Conservation (phyloP, 2,329 filamentous ascomycete species). For the Graphiopsis chlorocephala region DNA sequence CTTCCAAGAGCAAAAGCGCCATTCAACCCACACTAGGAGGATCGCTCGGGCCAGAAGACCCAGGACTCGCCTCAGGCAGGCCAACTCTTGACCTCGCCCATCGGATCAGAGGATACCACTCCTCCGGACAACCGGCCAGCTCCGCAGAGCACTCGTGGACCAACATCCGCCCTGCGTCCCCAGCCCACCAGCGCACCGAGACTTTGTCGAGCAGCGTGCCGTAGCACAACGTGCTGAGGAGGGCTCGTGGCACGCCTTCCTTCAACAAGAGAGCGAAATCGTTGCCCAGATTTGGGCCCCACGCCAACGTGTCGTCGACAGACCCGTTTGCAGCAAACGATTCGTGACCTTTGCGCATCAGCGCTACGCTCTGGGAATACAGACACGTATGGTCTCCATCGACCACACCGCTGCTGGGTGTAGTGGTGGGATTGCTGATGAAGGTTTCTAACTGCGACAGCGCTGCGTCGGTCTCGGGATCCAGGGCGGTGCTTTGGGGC, state of each 20-base stretch:
- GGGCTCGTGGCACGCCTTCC: neutral
- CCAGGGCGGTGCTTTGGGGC: neutral
- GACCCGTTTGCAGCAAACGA: neutral
- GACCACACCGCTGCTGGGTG: neutral
- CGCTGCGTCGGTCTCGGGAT: neutral
- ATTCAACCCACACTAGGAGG: neutral
- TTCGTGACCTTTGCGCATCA: neutral
- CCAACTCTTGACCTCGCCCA: constrained; percentile 7
- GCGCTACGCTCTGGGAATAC: neutral
- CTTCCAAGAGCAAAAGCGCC: neutral
- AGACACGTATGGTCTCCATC: neutral
- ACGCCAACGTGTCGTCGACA: neutral
- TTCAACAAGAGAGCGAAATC: constrained; percentile 5
- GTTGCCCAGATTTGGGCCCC: neutral
- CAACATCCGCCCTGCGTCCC: neutral
- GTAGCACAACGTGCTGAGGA: neutral
- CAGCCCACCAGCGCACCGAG: neutral
- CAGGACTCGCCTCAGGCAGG: neutral
- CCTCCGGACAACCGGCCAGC: neutral
- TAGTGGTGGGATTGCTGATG: neutral
- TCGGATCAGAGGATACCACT: constrained; percentile 6
- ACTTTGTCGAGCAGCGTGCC: neutral
- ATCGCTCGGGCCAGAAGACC: neutral
- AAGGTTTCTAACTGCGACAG: neutral
- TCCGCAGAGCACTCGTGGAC: constrained; percentile 5